A percentile compares a stretch with the other conserved stretches of the same genome.
These are phyloP conservation scores for Starmerella scarabaei DNA, from an alignment of 805 yeast genomes.

Conservation along the genomic window DNA sequence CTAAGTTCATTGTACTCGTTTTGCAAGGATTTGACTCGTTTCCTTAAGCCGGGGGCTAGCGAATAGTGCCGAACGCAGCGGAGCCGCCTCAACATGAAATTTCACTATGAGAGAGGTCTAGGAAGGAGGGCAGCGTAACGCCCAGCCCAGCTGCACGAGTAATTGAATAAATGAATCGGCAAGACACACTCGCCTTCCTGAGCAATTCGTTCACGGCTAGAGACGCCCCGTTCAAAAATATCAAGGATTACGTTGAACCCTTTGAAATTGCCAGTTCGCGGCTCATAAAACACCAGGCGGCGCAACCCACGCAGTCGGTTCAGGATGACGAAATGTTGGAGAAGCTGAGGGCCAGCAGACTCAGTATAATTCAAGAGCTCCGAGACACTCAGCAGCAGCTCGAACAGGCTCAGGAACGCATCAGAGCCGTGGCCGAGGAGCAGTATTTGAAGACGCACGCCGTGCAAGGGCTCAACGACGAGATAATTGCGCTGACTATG, in stretches of 20 bases:
- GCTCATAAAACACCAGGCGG: too few species aligned
- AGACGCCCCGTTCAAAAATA: background rate
- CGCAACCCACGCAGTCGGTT: background rate
- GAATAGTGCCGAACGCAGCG: background rate
- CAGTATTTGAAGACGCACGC: slow-evolving; percentile 38
- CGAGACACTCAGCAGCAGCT: slow-evolving; percentile 20
- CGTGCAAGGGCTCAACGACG: slow-evolving; percentile 53
- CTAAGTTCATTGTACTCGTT: slow-evolving; percentile 35
- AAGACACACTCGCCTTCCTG: background rate
- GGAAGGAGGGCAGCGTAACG: too few species aligned
- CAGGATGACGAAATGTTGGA: slow-evolving; percentile 7
- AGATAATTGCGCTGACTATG: slow-evolving; percentile 46
- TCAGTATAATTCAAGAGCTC: slow-evolving; percentile 24
- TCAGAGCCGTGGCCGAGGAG: slow-evolving; percentile 20
- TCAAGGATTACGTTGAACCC: background rate
- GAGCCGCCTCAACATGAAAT: background rate
- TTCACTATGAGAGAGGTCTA: too few species aligned
- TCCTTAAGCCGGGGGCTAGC: slow-evolving; percentile 40
- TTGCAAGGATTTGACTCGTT: slow-evolving; percentile 35
- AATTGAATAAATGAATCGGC: too few species aligned
- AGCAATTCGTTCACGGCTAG: background rate
- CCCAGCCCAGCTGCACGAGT: too few species aligned
- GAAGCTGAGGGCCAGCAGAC: slow-evolving; percentile 22
- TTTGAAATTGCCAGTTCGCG: slow-evolving; percentile 19
- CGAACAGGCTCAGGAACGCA: slow-evolving; percentile 19